A percentile compares a stretch with the other conserved stretches of the same genome.
Conservation (phyloP, 768 basidiomycete species). For the Dioszegia crocea region DNA sequence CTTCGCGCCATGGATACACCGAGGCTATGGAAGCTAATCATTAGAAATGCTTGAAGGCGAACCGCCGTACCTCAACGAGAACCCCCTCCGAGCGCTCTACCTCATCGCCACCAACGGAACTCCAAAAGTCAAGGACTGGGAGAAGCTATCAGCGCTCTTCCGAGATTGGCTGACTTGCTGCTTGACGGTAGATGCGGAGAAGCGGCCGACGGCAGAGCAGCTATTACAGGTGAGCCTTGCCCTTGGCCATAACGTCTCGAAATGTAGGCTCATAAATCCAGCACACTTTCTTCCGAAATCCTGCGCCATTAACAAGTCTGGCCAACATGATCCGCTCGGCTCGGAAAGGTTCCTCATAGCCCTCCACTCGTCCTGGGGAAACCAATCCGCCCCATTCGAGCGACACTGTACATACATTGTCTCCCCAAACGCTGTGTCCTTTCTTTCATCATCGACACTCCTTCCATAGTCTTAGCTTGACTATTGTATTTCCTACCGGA, state of each 20-base stretch:
- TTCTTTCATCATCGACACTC: neutral
- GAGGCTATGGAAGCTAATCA: neutral
- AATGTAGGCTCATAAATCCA: too few species aligned
- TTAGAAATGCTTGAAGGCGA: conserved; percentile 93
- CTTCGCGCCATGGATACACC: too few species aligned
- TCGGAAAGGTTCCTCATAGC: conserved; percentile 23
- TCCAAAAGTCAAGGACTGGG: conserved; percentile 90
- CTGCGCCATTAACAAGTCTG: conserved; percentile 31
- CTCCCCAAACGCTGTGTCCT: neutral
- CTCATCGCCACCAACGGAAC: conserved; percentile 97
- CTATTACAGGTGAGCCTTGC: conserved; percentile 62
- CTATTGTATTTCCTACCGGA: neutral
- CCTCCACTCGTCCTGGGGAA: too few species aligned
- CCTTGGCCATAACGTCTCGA: neutral
- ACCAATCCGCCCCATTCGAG: too few species aligned
- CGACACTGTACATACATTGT: neutral
- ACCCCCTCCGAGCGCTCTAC: conserved; percentile 89
- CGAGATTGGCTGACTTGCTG: conserved; percentile 82
- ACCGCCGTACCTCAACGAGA: conserved; percentile 91
- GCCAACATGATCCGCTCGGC: conserved; percentile 39
- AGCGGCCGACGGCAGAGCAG: conserved; percentile 78
- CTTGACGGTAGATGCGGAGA: conserved; percentile 91
- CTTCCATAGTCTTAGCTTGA: neutral
- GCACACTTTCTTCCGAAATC: conserved; percentile 41
- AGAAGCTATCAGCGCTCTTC: conserved; percentile 69